Evolutionary conservation across 257 asterid genomes (phyloP).

Genomic region (Capsicum pubescens): DNA sequence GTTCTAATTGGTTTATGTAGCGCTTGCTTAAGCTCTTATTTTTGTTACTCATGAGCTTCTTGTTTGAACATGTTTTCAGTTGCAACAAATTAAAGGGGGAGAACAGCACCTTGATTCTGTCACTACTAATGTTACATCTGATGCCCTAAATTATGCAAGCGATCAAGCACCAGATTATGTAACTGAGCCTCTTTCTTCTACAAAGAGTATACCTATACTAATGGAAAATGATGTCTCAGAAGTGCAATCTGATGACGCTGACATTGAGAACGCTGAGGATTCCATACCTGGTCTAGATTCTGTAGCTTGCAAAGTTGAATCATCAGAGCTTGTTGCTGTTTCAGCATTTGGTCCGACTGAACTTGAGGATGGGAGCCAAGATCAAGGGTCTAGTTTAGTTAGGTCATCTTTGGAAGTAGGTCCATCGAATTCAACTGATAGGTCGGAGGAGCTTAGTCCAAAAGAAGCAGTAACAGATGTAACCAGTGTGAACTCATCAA

Average conservation of each 20-base stretch:
- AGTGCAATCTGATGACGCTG: slow-evolving; percentile 51
- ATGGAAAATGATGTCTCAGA: slow-evolving; percentile 50
- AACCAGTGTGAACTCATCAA: slow-evolving; percentile 61
- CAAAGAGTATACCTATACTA: slow-evolving; percentile 50
- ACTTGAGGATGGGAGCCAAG: slow-evolving; percentile 60
- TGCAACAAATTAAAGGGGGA: slow-evolving; percentile 58
- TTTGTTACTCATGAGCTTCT: slow-evolving; percentile 15
- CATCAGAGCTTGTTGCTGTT: slow-evolving; percentile 44
- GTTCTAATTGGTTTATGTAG: background rate
- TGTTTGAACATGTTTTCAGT: slow-evolving; percentile 23
- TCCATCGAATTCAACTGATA: slow-evolving; percentile 70
- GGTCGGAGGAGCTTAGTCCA: slow-evolving; percentile 96
- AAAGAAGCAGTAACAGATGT: slow-evolving; percentile 65
- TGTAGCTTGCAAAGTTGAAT: slow-evolving; percentile 48
- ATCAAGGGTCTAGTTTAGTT: slow-evolving; percentile 50
- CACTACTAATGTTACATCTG: slow-evolving; percentile 47
- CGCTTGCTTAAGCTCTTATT: slow-evolving; percentile 18
- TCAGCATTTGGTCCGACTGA: slow-evolving; percentile 54
- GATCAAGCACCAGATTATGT: slow-evolving; percentile 46
- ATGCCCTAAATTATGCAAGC: slow-evolving; percentile 47
- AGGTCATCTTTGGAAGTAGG: slow-evolving; percentile 54
- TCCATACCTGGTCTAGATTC: slow-evolving; percentile 87
- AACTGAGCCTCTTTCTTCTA: slow-evolving; percentile 47
- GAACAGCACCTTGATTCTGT: slow-evolving; percentile 49
- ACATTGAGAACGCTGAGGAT: slow-evolving; percentile 47